A percentile compares a stretch with the other conserved stretches of the same genome.
These are phyloP conservation scores for Aschersonia sp. DNA, from an alignment of 2,329 filamentous ascomycete species.

Conservation along the genomic window DNA sequence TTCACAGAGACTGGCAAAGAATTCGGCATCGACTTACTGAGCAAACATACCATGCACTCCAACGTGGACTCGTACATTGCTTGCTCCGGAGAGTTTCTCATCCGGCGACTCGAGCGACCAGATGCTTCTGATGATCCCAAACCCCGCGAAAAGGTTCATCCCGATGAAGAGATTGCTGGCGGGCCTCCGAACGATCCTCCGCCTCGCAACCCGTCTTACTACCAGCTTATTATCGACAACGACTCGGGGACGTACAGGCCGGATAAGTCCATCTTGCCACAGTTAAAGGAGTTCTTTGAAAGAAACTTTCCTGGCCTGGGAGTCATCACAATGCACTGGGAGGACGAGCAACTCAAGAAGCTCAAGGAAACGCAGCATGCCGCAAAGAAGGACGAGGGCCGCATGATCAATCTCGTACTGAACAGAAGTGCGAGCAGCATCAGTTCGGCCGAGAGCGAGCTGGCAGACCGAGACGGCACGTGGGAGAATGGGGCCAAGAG, in stretches of 20 bases:
- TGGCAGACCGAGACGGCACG: constrained; percentile 28
- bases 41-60: constrained; percentile 95
- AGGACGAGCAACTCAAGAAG: constrained; percentile 55
- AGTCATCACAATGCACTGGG: constrained; percentile 62
- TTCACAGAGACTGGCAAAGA: constrained; percentile 96
- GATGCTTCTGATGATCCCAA: constrained; percentile 26
- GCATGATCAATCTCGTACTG: constrained; percentile 37
- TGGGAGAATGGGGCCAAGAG: constrained; percentile 28
- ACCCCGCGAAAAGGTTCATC: constrained; percentile 34
- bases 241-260: constrained; percentile 89
- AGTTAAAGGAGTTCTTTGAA: constrained; percentile 56
- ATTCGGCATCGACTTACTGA: constrained; percentile 84
- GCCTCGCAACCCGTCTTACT: constrained; percentile 38
- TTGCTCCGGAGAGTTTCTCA: constrained; percentile 85
- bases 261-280: constrained; percentile 59
- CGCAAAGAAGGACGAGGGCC: constrained; percentile 52
- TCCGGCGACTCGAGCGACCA: constrained; percentile 49
- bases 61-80: constrained; percentile 86
- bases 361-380: constrained; percentile 67
- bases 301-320: constrained; percentile 65
- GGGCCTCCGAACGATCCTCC: constrained; percentile 29
- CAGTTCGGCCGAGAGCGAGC: constrained; percentile 37
- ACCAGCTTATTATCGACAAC: constrained; percentile 88
- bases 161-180: constrained; percentile 28
- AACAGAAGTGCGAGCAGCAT: constrained; percentile 38